Percentiles rank a stretch among this genome's conserved stretches.
Conservation (phyloP, 192 early-diverging fungal species). For the Backusella liffmaniae region DNA sequence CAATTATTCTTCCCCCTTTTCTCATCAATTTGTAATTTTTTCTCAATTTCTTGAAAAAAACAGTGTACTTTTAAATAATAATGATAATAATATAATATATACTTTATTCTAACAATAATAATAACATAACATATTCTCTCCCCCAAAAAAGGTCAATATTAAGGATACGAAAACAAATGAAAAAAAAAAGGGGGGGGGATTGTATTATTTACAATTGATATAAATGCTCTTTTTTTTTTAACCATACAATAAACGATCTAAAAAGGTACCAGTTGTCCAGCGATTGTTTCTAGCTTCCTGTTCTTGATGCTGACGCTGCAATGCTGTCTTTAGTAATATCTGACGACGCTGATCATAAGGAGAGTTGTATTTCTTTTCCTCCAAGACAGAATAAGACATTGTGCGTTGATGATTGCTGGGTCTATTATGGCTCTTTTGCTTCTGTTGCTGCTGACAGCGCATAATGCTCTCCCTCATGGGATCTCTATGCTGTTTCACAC, state of each 20-base stretch:
- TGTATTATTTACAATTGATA: conserved; percentile 5
- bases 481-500: conserved; percentile 32
- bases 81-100: not conserved
- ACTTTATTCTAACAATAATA: conserved; percentile 2
- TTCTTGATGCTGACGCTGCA: conserved; percentile 6
- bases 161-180: not conserved
- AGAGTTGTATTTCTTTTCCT: not conserved
- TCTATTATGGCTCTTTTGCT: not conserved
- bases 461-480: conserved; percentile 44
- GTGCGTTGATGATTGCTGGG: not conserved
- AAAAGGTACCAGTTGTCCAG: not conserved
- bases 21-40: too few relatives aligned
- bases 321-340: not conserved
- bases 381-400: conserved; percentile 1
- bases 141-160: not conserved
- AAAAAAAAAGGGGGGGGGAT: not conserved
- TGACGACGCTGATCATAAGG: not conserved
- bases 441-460: conserved; percentile 9
- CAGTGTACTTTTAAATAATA: not conserved
- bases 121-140: not conserved
- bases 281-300: not conserved
- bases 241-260: conserved; percentile 9
- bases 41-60: too few relatives aligned
- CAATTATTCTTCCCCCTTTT: too few relatives aligned
- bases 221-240: not conserved